Evolutionary conservation across 1,284 basidiomycete genomes (phyloP).

Genomic region (Pseudozyma hubeiensis): DNA sequence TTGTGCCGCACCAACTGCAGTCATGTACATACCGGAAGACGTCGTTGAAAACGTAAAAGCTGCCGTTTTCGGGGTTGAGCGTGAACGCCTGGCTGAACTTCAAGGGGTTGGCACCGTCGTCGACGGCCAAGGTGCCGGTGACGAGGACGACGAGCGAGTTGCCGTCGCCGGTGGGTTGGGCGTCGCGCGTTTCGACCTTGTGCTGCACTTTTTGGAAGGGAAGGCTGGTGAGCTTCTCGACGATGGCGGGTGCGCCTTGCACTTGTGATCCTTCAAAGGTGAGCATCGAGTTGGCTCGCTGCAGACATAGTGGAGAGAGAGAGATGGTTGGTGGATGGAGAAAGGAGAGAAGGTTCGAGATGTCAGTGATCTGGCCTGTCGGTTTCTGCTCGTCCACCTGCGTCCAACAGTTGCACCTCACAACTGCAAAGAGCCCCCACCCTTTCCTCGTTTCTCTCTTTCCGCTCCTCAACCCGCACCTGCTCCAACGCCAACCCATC

Average conservation of each 20-base stretch:
- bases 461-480: no score
- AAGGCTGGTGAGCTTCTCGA: conserved; percentile 83
- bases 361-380: background rate
- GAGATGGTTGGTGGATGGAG: background rate
- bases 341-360: background rate
- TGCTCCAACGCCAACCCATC: no score
- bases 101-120: conserved; percentile 31
- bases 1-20: no score
- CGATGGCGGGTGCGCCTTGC: conserved; percentile 76
- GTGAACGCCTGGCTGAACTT: conserved; percentile 76
- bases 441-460: no score
- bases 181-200: conserved; percentile 85
- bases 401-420: no score
- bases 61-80: conserved; percentile 79
- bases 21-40: conserved; percentile 58
- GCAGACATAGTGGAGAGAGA: no score
- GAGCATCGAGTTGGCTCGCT: conserved; percentile 89
- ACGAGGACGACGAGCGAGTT: conserved; percentile 85
- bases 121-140: conserved; percentile 79
- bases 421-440: no score
- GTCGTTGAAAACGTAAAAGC: conserved; percentile 82
- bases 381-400: no score
- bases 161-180: conserved; percentile 81
- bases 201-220: conserved; percentile 86
- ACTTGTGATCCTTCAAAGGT: conserved; percentile 82